Base-by-base conservation (phyloP, 495 filamentous ascomycete species). In the Xanthoparmelia taractica region DNA sequence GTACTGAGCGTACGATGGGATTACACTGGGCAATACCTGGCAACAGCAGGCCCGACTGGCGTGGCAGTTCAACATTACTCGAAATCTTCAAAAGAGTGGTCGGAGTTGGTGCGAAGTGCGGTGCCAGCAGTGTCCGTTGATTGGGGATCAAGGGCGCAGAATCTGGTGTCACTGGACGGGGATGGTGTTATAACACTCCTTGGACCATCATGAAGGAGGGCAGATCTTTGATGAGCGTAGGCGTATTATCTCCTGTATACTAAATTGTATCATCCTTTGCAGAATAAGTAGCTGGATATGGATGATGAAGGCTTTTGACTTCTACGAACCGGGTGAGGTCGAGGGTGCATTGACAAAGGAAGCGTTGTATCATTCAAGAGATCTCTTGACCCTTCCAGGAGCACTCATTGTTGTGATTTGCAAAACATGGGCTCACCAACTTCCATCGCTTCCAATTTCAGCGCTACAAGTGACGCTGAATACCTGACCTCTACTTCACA, bases 21-120 rank as follows among this genome's bases (percentile, higher is more conserved):
- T 69, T 96, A 96, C 77, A 94, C 89, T 25, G 94, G 92, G 29
- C 94, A 97, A 73, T 98, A 88, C 75, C 80, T 97, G 23, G 87
- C 92, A 23, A 86, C 88, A 25, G 89, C 83, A 20, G 95, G 95
- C 1, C 82, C 88, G 2, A 84, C 86, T 52, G 91, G 91, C 10
- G 76, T 96, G 55, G 88, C 87, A 36, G 90, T 98, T 59, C 90
- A 93, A 71, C 86, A 92, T 66, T 98, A 94, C 73, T 77, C 80
- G 45, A 97, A 97, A 78, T 73, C 80, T 20, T 77, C 82, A 37
- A 98, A 96, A 79, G 78, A 79, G 33, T 98, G 95, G 95, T 87
- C 88, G 18, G 92, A 97, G 79, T 86, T 89, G 5, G 75, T 97
- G 47, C 81, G 87, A 61, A 87, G 79, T 67, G 91, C 89, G 20